A percentile compares a stretch with the other conserved stretches of the same genome.
These are phyloP conservation scores for Verbena officinalis DNA, from an alignment of 257 asterid species.

Conservation along the genomic window DNA sequence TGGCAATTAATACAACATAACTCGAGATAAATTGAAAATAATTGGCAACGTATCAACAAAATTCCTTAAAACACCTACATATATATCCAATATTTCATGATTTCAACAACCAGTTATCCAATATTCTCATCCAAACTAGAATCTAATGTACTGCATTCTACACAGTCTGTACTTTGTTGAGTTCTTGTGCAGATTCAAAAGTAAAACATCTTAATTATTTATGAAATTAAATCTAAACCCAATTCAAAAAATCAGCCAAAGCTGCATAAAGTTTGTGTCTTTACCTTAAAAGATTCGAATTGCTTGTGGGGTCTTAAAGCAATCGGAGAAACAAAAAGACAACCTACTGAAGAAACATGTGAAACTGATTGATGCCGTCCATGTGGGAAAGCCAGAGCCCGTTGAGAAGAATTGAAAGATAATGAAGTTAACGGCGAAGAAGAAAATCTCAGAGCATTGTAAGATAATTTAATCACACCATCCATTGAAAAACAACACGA, in stretches of 20 bases:
- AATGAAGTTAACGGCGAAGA: constrained; percentile 40
- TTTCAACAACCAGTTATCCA: neutral
- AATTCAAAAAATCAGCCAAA: neutral
- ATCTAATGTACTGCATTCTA: too few relatives aligned
- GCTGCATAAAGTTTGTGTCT: constrained; percentile 20
- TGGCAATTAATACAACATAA: neutral
- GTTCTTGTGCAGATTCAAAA: neutral
- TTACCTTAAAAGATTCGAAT: constrained; percentile 54
- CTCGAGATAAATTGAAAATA: neutral
- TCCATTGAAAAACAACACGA: constrained; percentile 47
- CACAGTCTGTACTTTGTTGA: too few relatives aligned
- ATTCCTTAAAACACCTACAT: neutral
- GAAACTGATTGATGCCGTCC: constrained; percentile 42
- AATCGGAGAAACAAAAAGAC: constrained; percentile 42
- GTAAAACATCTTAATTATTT: neutral
- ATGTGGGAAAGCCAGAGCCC: constrained; percentile 34
- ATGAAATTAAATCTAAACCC: neutral
- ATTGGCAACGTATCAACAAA: neutral
- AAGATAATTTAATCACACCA: constrained; percentile 47
- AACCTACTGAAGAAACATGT: constrained; percentile 30
- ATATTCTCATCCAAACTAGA: constrained; percentile 1
- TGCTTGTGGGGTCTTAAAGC: constrained; percentile 40
- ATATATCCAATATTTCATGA: neutral
- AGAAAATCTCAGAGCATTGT: constrained; percentile 41
- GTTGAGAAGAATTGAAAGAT: constrained; percentile 40